Base-by-base conservation (phyloP, 2,329 filamentous ascomycete species). In the Exophiala sp. region DNA sequence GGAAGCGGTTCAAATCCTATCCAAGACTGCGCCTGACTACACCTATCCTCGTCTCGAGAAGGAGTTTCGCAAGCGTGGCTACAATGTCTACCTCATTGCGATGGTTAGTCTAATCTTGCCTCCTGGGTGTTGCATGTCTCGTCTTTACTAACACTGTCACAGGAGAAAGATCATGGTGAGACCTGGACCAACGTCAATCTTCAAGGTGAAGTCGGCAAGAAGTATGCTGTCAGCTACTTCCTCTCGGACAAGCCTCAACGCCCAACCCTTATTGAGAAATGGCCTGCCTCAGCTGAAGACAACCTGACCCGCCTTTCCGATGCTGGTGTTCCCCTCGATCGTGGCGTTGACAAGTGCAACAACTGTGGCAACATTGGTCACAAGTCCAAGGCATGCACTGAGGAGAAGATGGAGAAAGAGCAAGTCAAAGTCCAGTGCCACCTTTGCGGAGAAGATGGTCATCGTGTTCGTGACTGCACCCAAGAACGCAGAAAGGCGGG, bases 281-380 rank as follows among this genome's bases (percentile, higher is more conserved):
- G 79, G 79, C 80, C 80, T 40, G 55, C 62, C 8, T 68, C 68
- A 5, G 58, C 68, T 0, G 78, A 79, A 40, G 76, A 80, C 18
- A 83, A 82, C 59, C 57, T 79, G 8, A 67, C 71, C 47, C 78
- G 79, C 49, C 72, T 83, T 12, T 68, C 63, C 10, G 70, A 81
- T 62, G 77, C 78, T 18, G 80, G 80, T 9, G 65, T 78, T 21
- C 70, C 76, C 2, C 71, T 77, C 53, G 77, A 81, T 53, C 72
- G 76, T 40, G 69, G 75, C 52, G 65, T 80, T 34, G 72, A 72
- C 4, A 77, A 78, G 62, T 82, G 80, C 59, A 51, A 35, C 46
- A 80, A 79, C 59, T 82, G 79, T 38, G 69, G 74, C 73, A 69
- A 67, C 65, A 59, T 78, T 56, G 79, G 80, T 5, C 80, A 83